phyloP scores from a whole-genome alignment of 176 grass and related monocot species.

The Tillandsia fasciculata region DNA sequence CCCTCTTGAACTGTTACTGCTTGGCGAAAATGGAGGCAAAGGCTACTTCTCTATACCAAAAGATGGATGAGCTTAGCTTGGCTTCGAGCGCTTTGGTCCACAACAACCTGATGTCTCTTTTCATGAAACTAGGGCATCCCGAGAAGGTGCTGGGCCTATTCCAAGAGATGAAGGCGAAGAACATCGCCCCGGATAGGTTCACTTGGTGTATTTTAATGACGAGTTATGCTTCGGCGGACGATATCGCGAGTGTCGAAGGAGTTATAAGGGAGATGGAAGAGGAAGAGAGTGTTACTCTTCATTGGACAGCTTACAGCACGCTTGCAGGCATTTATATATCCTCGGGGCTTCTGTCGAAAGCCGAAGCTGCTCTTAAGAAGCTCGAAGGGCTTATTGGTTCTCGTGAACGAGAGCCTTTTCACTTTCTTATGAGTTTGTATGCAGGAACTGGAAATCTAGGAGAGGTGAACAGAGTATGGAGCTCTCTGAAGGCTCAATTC shows the following conservation, averaged over 20 bases:
- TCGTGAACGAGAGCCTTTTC: conserved; percentile 35
- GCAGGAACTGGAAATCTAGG: conserved; percentile 47
- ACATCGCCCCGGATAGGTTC: conserved; percentile 36
- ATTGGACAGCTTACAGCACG: conserved; percentile 57
- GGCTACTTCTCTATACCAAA: conserved; percentile 40
- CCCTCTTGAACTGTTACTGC: conserved; percentile 55
- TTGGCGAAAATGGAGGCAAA: conserved; percentile 39
- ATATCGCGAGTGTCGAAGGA: conserved; percentile 45
- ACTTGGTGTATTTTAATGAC: conserved; percentile 71
- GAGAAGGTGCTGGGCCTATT: conserved; percentile 36
- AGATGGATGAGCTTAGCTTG: conserved; percentile 42
- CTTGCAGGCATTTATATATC: conserved; percentile 61
- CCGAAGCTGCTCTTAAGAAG: conserved; percentile 58
- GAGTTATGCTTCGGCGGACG: conserved; percentile 42
- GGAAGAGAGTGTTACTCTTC: conserved; percentile 22
- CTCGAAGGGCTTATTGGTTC: conserved; percentile 39
- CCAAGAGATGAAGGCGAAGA: conserved; percentile 63
- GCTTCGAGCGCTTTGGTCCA: conserved; percentile 15
- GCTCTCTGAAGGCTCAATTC: conserved; percentile 36
- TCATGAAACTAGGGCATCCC: conserved; percentile 43
- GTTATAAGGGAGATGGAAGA: conserved; percentile 48
- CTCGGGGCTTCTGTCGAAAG: conserved; percentile 38
- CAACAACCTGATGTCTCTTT: conserved; percentile 69
- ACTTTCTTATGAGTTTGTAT: conserved; percentile 49
- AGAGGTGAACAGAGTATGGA: conserved; percentile 56